Evolutionary conservation across 176 grass and related monocot species (phyloP).

Genomic region (Oryza officinalis): DNA sequence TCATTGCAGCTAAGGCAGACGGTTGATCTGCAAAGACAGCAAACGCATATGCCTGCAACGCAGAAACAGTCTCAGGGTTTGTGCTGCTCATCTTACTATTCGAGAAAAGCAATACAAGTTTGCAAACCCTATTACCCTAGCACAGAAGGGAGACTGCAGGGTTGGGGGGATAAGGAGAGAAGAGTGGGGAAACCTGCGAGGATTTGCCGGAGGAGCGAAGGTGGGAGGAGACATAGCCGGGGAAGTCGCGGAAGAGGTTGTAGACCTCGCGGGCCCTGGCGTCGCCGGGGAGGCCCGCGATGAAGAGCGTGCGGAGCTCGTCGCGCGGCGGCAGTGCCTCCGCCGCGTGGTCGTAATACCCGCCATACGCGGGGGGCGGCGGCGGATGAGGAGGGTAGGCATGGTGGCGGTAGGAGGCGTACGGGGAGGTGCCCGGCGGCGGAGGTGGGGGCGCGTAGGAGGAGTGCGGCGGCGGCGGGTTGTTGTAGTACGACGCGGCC

Average conservation of each 20-base stretch:
- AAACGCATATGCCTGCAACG: constrained; percentile 76
- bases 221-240: constrained; percentile 74
- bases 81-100: neutral
- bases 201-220: constrained; percentile 66
- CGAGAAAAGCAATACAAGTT: neutral
- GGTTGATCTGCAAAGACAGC: constrained; percentile 86
- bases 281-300: constrained; percentile 78
- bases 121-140: constrained; percentile 29
- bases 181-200: constrained; percentile 43
- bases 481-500: constrained; percentile 62
- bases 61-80: neutral
- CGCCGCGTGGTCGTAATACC: constrained; percentile 48
- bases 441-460: constrained; percentile 46
- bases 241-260: constrained; percentile 94
- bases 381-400: constrained; percentile 22
- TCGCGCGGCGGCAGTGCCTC: constrained; percentile 40
- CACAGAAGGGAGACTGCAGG: neutral
- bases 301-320: constrained; percentile 87
- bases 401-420: constrained; percentile 48
- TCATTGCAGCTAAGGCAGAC: constrained; percentile 72
- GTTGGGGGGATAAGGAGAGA: neutral
- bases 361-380: constrained; percentile 14
- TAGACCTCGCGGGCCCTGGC: constrained; percentile 84
- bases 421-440: constrained; percentile 44
- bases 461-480: constrained; percentile 45